phyloP scores from a whole-genome alignment of 495 filamentous ascomycete species.

The Xeromyces bisporus region DNA sequence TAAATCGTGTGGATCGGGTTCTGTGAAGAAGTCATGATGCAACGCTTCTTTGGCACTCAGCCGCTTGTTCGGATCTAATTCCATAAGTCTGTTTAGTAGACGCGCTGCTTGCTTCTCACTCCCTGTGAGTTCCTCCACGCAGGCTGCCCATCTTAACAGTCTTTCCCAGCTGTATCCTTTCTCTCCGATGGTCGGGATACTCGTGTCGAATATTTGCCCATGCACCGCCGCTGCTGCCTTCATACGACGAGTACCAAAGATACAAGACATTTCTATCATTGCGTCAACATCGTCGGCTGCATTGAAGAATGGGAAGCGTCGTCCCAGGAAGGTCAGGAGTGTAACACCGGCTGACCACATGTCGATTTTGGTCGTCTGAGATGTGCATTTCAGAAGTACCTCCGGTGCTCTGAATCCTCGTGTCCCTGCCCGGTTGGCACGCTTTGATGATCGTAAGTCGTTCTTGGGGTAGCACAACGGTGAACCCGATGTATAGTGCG shows the following conservation, averaged over 20 bases:
- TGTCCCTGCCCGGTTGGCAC: constrained; percentile 92
- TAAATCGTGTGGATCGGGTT: constrained; percentile 30
- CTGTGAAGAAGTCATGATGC: constrained; percentile 46
- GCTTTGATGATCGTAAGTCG: constrained; percentile 68
- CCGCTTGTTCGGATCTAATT: constrained; percentile 37
- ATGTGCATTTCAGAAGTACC: constrained; percentile 92
- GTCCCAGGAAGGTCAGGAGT: constrained; percentile 73
- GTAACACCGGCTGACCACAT: constrained; percentile 96
- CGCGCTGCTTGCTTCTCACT: constrained; percentile 31
- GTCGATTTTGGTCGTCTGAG: constrained; percentile 90
- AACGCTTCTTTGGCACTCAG: constrained; percentile 42
- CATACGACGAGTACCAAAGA: constrained; percentile 80
- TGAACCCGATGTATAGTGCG: constrained; percentile 21
- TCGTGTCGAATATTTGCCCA: constrained; percentile 76
- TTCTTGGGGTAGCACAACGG: constrained; percentile 66
- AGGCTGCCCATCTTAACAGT: constrained; percentile 80
- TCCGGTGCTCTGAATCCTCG: constrained; percentile 91
- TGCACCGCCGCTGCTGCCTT: constrained; percentile 64
- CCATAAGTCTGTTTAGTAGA: constrained; percentile 50
- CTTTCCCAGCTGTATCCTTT: constrained; percentile 77
- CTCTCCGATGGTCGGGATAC: constrained; percentile 73
- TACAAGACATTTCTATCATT: constrained; percentile 89
- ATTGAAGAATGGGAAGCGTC: constrained; percentile 96
- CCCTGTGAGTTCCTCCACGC: constrained; percentile 30
- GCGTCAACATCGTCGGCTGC: constrained; percentile 92